Conservation (phyloP, 176 grass and related monocot species). For the Ampelocalamus luodianensis region DNA sequence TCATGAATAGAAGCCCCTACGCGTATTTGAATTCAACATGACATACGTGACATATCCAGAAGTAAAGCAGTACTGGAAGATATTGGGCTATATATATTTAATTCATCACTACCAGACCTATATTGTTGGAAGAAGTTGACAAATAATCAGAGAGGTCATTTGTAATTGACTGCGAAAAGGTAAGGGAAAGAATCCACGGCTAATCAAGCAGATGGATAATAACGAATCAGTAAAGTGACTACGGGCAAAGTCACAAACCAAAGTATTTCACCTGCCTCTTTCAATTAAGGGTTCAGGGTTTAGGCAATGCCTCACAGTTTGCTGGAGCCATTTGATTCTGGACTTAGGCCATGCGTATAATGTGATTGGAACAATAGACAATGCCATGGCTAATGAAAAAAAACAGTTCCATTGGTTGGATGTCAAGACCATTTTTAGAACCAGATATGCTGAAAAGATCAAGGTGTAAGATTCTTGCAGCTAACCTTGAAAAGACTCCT, state of each 20-base stretch:
- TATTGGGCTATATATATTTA: neutral
- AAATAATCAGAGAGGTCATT: constrained; percentile 14
- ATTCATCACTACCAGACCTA: constrained; percentile 5
- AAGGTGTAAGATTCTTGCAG: constrained; percentile 20
- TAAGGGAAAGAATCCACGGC: neutral
- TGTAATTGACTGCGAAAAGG: neutral
- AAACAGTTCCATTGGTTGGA: neutral
- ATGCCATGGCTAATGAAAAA: constrained; percentile 1
- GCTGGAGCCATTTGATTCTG: constrained; percentile 5
- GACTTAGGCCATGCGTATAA: neutral
- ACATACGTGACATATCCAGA: constrained; percentile 6
- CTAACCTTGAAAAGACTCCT: constrained; percentile 90
- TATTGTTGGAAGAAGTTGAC: constrained; percentile 16
- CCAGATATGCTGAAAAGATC: neutral
- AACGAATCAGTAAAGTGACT: neutral
- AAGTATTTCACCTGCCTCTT: neutral
- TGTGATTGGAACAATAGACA: constrained; percentile 8
- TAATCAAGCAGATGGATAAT: neutral
- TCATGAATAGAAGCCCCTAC: neutral
- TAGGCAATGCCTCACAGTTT: neutral
- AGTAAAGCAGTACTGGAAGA: neutral
- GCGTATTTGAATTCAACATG: constrained; percentile 19
- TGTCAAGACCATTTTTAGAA: neutral
- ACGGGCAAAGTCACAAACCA: neutral
- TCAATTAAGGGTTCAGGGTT: constrained; percentile 16